Evolutionary conservation across 768 basidiomycete species (phyloP), one percentile per base, ranked within the genome.

Genomic region (Trametes elegans): DNA sequence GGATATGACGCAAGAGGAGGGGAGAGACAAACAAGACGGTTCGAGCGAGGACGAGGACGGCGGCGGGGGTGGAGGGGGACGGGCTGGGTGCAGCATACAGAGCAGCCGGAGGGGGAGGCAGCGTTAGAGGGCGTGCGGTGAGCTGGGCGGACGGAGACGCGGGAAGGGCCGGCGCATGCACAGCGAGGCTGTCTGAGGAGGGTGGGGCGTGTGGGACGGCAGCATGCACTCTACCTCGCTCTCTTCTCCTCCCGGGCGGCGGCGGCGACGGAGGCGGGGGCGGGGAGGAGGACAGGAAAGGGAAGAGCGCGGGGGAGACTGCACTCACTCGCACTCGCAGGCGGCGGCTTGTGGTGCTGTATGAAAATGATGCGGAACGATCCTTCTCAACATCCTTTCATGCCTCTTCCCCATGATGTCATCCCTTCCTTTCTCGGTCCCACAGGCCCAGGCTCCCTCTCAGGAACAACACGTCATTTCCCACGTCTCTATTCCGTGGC

Each of bases 391-490:
- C 61, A 55, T 53, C 49, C 59, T 47, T 41, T 28, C 56, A 61
- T 36, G 19, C 58, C 16, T 36, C 48, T 27, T 43, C 27, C 60
- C 34, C 27, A 63, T 63, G 62, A 63, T 61, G 62, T 63, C 62
- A 63, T 53, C 54, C 48, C 23, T 56, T 41, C 52, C 42, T 38
- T 51, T 55, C 39, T n/a, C 29, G 45, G 21, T 21, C 38, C 24
- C 18, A 26, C 34, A 54, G 56, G 24, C 62, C 55, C 34, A 45
- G 21, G 39, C 39, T 21, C 41, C 21, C 44, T n/a, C 18, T 36
- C 57, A 59, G 57, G 57, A 44, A 63, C 62, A 53, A 38, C 40
- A 63, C 62, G 62, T 63, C 62, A 63, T 60, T 58, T 60, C 62
- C 47, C 62, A 63, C 62, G 59, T 54, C 35, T 55, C 49, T 53